phyloP scores from a whole-genome alignment of 1,139 yeast genomes.

The Hansenula lynferdii region DNA sequence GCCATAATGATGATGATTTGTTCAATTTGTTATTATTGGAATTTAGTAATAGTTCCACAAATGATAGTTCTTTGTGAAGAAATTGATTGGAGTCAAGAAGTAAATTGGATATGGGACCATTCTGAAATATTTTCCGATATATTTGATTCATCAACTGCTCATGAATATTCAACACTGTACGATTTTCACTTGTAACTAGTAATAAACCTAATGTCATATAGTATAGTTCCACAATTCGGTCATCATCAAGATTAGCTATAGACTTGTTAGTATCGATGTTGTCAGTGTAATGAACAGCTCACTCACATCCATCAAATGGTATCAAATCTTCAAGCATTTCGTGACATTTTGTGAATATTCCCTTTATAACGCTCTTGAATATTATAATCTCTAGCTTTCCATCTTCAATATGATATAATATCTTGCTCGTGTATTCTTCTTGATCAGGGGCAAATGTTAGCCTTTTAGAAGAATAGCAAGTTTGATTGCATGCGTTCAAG shows the following conservation, averaged over 20 bases:
- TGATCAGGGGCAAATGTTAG: constrained; percentile 22
- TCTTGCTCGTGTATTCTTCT: constrained; percentile 12
- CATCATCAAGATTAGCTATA: constrained; percentile 3
- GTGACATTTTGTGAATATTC: constrained; percentile 27
- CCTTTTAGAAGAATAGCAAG: constrained; percentile 9
- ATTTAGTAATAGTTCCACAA: constrained; percentile 28
- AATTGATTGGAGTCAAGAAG: constrained; percentile 10
- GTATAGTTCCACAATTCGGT: constrained; percentile 6
- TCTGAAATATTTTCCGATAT: constrained; percentile 1
- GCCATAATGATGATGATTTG: constrained; percentile 41
- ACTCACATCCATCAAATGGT: neutral
- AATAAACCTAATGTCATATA: constrained; percentile 31
- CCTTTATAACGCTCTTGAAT: constrained; percentile 23
- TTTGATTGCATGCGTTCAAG: constrained; percentile 7
- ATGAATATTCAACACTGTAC: constrained; percentile 28
- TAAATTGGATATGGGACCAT: constrained; percentile 7
- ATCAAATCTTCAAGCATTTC: constrained; percentile 10
- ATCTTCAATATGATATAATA: constrained; percentile 14
- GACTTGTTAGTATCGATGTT: constrained; percentile 7
- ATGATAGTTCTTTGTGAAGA: constrained; percentile 21
- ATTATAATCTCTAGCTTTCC: constrained; percentile 25
- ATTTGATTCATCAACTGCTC: constrained; percentile 16
- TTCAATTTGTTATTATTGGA: constrained; percentile 34
- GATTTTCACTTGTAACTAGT: constrained; percentile 36
- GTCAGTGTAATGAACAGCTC: neutral